Percentiles rank a stretch among this genome's conserved stretches.
Evolutionary conservation across 768 basidiomycete genomes (phyloP).

Genomic region (Jaapia argillacea): DNA sequence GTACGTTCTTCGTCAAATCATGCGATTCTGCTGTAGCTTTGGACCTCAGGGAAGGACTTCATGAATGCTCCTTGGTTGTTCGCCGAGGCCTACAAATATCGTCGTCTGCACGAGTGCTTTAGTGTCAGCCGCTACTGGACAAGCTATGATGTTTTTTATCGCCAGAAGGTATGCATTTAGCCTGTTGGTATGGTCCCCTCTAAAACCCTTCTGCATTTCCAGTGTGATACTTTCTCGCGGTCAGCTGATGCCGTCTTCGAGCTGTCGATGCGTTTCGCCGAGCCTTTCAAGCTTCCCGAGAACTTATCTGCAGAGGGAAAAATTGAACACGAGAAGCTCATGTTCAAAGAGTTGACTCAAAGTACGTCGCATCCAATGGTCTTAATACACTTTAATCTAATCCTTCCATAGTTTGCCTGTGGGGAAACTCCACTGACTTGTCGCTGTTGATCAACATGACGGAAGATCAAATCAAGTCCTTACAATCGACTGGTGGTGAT

Average conservation of each 20-base stretch:
- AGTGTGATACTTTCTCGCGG: constrained; percentile 95
- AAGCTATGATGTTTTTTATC: constrained; percentile 90
- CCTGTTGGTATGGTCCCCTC: background rate
- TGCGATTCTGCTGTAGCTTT: constrained; percentile 1
- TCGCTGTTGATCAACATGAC: constrained; percentile 96
- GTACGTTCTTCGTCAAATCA: constrained; percentile 23
- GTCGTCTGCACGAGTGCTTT: constrained; percentile 88
- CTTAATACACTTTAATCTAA: constrained; percentile 3
- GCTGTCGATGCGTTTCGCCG: constrained; percentile 82
- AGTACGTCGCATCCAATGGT: constrained; percentile 31
- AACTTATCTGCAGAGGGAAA: constrained; percentile 42
- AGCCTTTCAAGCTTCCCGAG: constrained; percentile 61
- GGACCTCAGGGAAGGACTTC: constrained; percentile 62
- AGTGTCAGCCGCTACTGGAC: constrained; percentile 85
- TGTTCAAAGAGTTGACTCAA: constrained; percentile 92
- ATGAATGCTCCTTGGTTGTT: constrained; percentile 98
- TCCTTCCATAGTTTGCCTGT: constrained; percentile 62
- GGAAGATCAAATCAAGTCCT: constrained; percentile 90
- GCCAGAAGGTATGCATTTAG: constrained; percentile 57
- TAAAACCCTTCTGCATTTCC: constrained; percentile 6
- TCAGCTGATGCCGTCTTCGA: constrained; percentile 91
- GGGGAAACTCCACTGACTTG: constrained; percentile 96
- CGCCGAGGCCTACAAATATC: constrained; percentile 91
- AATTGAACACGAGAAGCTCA: constrained; percentile 64
- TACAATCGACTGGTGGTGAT: constrained; percentile 97